Evolutionary conservation across 371 early-diverging fungal species (phyloP).

Genomic region (Nematocida ironsii): DNA sequence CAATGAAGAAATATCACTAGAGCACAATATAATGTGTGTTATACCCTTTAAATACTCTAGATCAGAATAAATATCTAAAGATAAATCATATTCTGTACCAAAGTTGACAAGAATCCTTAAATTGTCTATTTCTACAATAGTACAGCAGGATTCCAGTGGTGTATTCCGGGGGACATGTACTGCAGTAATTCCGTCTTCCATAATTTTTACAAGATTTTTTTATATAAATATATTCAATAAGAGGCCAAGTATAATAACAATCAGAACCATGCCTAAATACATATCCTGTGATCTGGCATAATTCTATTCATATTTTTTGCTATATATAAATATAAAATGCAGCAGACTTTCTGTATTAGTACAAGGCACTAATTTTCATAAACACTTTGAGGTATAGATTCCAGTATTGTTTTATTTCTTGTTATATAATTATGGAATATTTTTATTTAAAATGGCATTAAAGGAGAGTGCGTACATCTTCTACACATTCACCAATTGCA

Average conservation of each 20-base stretch:
- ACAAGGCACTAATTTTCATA: too few relatives aligned
- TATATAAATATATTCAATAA: constrained; percentile 9
- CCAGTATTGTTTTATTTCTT: neutral
- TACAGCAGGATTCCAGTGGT: constrained; percentile 35
- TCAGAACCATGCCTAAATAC: too few relatives aligned
- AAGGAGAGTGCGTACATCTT: constrained; percentile 11
- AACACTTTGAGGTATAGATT: too few relatives aligned
- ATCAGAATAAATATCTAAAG: constrained; percentile 52
- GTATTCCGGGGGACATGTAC: constrained; percentile 25
- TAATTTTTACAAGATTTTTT: constrained; percentile 18
- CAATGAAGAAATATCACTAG: constrained; percentile 79
- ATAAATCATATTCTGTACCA: constrained; percentile 61
- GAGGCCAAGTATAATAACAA: too few relatives aligned
- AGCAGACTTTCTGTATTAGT: too few relatives aligned
- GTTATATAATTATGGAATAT: constrained; percentile 11
- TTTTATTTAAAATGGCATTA: constrained; percentile 22
- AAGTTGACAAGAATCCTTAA: constrained; percentile 68
- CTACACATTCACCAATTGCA: neutral
- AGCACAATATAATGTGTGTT: constrained; percentile 87
- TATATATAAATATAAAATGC: too few relatives aligned
- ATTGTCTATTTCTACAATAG: constrained; percentile 63
- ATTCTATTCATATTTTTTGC: too few relatives aligned
- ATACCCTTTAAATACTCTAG: constrained; percentile 65
- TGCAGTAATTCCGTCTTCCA: constrained; percentile 31
- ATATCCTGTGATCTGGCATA: too few relatives aligned